phyloP scores from a whole-genome alignment of 2,329 filamentous ascomycete genomes.

The Monosporascus ibericus region DNA sequence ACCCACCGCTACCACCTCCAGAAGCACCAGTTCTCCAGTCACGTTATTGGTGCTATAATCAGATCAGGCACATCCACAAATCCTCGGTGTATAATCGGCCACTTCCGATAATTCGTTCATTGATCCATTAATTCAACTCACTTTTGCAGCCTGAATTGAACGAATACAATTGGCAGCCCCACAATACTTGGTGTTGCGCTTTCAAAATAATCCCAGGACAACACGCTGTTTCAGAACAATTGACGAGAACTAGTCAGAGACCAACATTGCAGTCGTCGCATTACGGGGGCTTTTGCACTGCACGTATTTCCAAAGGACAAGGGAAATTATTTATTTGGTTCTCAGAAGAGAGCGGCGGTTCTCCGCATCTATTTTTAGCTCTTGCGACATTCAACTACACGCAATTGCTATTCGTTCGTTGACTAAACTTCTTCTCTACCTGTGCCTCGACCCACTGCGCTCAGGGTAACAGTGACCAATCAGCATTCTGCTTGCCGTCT shows the following conservation, averaged over 20 bases:
- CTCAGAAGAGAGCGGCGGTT: too few relatives aligned
- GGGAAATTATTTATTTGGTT: too few relatives aligned
- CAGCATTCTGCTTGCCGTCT: background rate
- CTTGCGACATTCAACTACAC: too few relatives aligned
- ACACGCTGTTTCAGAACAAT: background rate
- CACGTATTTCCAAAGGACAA: too few relatives aligned
- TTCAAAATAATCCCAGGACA: background rate
- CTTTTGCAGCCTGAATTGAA: background rate
- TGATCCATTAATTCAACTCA: background rate
- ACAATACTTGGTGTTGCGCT: background rate
- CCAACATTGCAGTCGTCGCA: background rate
- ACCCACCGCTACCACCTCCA: slow-evolving; percentile 7
- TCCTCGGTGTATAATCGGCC: background rate
- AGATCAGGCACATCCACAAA: background rate
- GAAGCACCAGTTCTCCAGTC: slow-evolving; percentile 3
- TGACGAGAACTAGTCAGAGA: background rate
- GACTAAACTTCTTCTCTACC: background rate
- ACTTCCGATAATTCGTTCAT: background rate
- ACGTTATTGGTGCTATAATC: background rate
- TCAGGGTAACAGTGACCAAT: background rate
- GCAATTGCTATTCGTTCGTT: background rate
- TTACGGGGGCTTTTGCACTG: background rate
- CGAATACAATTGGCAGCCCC: background rate
- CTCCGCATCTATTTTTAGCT: too few relatives aligned
- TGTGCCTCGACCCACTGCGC: background rate